Percentiles rank a stretch among this genome's conserved stretches.
Conservation (phyloP, 768 basidiomycete species). For the Strobilomyces dryophilus region DNA sequence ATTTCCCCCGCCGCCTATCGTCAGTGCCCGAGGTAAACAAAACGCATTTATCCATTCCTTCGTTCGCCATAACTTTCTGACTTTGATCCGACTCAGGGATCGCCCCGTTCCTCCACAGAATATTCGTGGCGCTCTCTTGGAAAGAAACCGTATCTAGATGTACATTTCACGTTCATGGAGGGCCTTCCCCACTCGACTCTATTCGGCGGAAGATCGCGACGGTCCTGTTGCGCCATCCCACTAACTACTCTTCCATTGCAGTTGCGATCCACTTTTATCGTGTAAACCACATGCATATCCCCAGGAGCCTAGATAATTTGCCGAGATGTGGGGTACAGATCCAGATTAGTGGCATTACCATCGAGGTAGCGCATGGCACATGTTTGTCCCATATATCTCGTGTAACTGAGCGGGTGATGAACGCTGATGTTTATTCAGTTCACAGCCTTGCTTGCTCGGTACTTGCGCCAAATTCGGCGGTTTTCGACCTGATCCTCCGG, state of each 20-base stretch:
- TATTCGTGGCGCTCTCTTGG: constrained; percentile 6
- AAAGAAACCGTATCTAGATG: constrained; percentile 10
- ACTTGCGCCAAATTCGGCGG: constrained; percentile 8
- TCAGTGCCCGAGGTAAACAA: constrained; percentile 8
- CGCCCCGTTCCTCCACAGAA: constrained; percentile 9
- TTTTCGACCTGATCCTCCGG: not conserved
- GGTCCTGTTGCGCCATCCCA: constrained; percentile 6
- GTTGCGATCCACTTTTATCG: constrained; percentile 6
- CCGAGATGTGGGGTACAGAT: constrained; percentile 24
- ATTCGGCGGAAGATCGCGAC: constrained; percentile 14
- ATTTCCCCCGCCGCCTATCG: constrained; percentile 2
- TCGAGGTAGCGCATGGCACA: not conserved
- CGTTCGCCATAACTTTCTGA: constrained; percentile 8
- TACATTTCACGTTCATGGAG: constrained; percentile 5
- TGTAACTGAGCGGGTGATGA: not conserved
- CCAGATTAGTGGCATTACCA: constrained; percentile 3
- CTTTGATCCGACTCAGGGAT: constrained; percentile 29
- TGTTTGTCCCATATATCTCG: constrained; percentile 9
- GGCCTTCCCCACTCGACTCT: constrained; percentile 1
- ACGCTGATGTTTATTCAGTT: constrained; percentile 9
- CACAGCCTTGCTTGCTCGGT: constrained; percentile 6
- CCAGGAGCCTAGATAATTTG: not conserved
- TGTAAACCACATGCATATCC: constrained; percentile 12
- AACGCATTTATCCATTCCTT: constrained; percentile 6
- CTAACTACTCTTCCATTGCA: constrained; percentile 13